Evolutionary conservation across 1,284 basidiomycete genomes (phyloP).

Genomic region (Apiotrichum gracile): DNA sequence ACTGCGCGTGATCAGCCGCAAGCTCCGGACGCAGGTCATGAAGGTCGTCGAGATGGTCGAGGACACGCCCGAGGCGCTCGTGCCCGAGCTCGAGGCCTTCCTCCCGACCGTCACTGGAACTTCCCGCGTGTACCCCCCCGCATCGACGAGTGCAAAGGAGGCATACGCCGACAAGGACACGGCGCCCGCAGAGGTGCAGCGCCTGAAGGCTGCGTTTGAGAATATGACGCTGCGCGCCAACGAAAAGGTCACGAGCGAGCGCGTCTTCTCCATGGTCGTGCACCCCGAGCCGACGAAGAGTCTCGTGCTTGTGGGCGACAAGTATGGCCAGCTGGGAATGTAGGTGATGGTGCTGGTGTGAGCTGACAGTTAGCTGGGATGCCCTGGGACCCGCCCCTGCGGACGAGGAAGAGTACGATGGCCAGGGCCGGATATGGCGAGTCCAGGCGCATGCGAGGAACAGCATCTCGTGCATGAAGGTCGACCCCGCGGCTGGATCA

Average conservation of each 20-base stretch:
- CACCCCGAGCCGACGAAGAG: constrained; percentile 47
- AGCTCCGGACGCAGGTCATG: constrained; percentile 35
- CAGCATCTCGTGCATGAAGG: constrained; percentile 45
- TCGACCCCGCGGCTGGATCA: constrained; percentile 41
- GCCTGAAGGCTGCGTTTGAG: constrained; percentile 32
- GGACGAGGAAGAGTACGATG: constrained; percentile 18
- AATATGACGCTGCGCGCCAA: constrained; percentile 39
- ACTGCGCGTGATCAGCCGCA: constrained; percentile 27
- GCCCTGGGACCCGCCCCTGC: constrained; percentile 28
- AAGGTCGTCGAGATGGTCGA: constrained; percentile 32
- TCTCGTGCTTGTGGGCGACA: constrained; percentile 50
- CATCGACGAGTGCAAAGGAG: constrained; percentile 10
- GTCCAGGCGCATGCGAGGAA: constrained; percentile 46
- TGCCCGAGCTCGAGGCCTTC: constrained; percentile 15
- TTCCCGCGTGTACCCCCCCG: background rate
- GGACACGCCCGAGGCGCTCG: constrained; percentile 19
- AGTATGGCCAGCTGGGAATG: constrained; percentile 47
- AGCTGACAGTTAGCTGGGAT: constrained; percentile 33
- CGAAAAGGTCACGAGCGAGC: constrained; percentile 45
- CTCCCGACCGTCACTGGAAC: background rate
- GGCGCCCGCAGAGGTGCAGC: constrained; percentile 20
- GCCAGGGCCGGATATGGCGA: constrained; percentile 43
- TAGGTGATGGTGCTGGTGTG: constrained; percentile 31
- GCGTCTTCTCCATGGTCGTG: constrained; percentile 48
- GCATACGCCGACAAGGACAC: constrained; percentile 23